A percentile compares a stretch with the other conserved stretches of the same genome.
These are phyloP conservation scores for Beauveria sp. DNA, from an alignment of 2,329 filamentous ascomycete species.

Conservation along the genomic window DNA sequence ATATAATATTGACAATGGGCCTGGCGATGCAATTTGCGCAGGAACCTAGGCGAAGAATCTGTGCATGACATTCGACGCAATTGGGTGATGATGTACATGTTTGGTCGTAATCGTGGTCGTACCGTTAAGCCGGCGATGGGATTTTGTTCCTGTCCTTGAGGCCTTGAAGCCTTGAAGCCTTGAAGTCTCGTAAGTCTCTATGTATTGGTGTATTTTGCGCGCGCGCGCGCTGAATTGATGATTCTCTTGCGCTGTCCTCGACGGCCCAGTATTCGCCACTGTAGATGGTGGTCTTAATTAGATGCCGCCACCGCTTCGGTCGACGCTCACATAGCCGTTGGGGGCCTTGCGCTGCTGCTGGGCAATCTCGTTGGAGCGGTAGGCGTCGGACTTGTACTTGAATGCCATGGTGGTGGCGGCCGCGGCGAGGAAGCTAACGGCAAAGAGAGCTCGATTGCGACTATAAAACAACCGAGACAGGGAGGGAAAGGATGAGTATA, in stretches of 20 bases:
- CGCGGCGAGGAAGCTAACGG: conserved; percentile 24
- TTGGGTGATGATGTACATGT: not conserved
- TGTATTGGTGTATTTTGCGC: not conserved
- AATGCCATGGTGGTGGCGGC: conserved; percentile 22
- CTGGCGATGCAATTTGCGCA: not conserved
- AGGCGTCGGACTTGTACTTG: conserved; percentile 27
- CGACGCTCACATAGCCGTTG: conserved; percentile 42
- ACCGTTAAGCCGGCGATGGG: not conserved
- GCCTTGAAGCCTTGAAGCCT: not conserved
- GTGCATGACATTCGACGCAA: not conserved
- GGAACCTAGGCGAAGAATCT: not conserved
- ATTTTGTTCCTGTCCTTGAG: not conserved
- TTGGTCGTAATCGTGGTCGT: not conserved
- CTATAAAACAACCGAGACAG: conserved; percentile 15
- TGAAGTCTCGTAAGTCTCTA: not conserved
- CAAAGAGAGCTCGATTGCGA: conserved; percentile 30
- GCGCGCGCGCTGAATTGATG: not conserved
- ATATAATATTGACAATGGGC: not conserved
- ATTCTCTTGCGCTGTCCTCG: too few species aligned
- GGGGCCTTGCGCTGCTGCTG: conserved; percentile 29
- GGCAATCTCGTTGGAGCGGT: conserved; percentile 35
- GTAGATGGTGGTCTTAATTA: conserved; percentile 14
- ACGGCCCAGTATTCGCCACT: not conserved
- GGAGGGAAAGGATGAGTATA: not conserved
- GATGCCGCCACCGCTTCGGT: conserved; percentile 42